A percentile compares a stretch with the other conserved stretches of the same genome.
phyloP scores from a whole-genome alignment of 2,329 filamentous ascomycete genomes.

The Verticillium dahliae region DNA sequence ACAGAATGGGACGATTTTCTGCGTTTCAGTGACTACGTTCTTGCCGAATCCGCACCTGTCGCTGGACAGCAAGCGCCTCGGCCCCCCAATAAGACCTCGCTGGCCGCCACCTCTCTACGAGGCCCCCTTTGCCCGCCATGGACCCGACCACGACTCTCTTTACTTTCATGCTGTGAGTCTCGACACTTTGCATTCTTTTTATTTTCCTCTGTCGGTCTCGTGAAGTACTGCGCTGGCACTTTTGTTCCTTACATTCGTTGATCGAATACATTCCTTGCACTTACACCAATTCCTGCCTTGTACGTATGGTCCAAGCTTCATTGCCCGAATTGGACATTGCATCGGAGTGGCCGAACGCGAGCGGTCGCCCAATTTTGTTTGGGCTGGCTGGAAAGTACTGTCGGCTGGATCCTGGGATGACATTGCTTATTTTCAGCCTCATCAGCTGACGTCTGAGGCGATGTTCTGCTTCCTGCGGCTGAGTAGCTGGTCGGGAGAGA shows the following conservation, averaged over 20 bases:
- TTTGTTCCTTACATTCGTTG: conserved; percentile 12
- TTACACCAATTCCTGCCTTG: conserved; percentile 2
- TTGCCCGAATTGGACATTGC: neutral
- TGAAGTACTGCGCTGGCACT: neutral
- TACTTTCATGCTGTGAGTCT: conserved; percentile 45
- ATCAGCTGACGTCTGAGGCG: neutral
- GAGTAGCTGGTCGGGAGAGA: neutral
- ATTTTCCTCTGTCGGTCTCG: conserved; percentile 6
- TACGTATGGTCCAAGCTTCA: conserved; percentile 5
- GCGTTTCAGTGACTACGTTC: conserved; percentile 6
- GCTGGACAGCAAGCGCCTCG: neutral
- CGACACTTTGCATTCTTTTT: conserved; percentile 16
- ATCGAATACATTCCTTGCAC: conserved; percentile 6
- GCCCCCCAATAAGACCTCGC: conserved; percentile 13
- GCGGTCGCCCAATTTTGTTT: neutral
- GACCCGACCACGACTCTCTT: conserved; percentile 41
- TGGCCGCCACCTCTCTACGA: conserved; percentile 4
- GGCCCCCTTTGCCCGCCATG: conserved; percentile 28
- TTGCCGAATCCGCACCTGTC: neutral
- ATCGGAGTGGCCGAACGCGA: neutral
- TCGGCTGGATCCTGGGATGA: neutral
- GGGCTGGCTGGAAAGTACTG: neutral
- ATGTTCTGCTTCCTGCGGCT: neutral
- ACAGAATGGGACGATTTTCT: conserved; percentile 15
- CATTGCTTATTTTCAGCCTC: neutral